phyloP scores from a whole-genome alignment of 2,329 filamentous ascomycete genomes.

The Onygenales sp. region DNA sequence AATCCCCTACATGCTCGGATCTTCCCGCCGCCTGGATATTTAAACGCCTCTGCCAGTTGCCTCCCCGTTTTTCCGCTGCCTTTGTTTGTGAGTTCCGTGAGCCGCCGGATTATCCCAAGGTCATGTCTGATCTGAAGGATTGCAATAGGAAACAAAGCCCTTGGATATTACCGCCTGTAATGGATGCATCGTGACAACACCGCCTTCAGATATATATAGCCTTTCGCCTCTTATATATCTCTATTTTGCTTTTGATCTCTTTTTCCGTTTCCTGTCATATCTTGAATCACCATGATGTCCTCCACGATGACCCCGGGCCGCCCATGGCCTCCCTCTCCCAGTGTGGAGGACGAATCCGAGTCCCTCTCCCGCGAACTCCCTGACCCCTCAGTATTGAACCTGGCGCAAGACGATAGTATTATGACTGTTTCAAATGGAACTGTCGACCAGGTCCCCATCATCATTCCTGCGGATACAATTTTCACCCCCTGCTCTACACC shows the following conservation, averaged over 20 bases:
- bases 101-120: conserved; percentile 6
- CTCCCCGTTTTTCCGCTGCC: conserved; percentile 1
- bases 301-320: conserved; percentile 18
- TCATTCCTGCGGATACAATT: conserved; percentile 23
- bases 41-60: conserved; percentile 1
- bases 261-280: conserved; percentile 2
- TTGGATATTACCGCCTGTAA: conserved; percentile 8
- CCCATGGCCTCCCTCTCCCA: conserved; percentile 34
- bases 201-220: conserved; percentile 1
- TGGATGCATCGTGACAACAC: conserved; percentile 1
- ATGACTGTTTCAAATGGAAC: conserved; percentile 25
- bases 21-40: conserved; percentile 1
- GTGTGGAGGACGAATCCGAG: conserved; percentile 35
- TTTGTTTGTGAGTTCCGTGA: conserved; percentile 9
- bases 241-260: neutral
- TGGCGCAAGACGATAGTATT: conserved; percentile 5
- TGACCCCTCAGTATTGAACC: conserved; percentile 18
- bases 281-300: conserved; percentile 14
- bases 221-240: conserved; percentile 1
- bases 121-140: conserved; percentile 11
- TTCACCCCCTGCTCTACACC: conserved; percentile 10
- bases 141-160: conserved; percentile 8
- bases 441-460: conserved; percentile 36
- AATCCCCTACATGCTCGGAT: neutral
- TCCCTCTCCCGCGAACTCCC: conserved; percentile 33